Evolutionary conservation across 192 early-diverging fungal species (phyloP), one percentile per base, ranked within the genome.

Genomic region (Backusella mclennaniae): DNA sequence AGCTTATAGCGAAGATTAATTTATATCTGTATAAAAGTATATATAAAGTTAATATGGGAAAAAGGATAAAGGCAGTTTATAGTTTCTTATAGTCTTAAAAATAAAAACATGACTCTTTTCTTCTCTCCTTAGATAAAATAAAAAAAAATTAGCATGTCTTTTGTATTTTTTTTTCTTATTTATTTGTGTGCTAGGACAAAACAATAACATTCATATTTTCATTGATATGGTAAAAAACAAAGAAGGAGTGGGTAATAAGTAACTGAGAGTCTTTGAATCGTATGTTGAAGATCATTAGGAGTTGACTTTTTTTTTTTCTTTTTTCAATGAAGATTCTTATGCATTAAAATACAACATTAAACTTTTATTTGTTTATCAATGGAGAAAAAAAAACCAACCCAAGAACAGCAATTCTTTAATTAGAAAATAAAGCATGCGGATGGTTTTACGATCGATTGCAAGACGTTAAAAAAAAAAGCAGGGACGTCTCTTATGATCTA

Each of bases 1-100:
- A 69, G 67, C 67, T 69, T 69, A 69, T 69, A 69, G 35, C 21
- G 36, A 69, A 41, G 67, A 69, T 38, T 69, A 69, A 59, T 59
- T 59, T 59, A 59, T 59, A 59, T 3, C 23, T 59, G 53, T 59
- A 59, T 11, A 59, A 59, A 59, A 59, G 53, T 59, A 59, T 59
- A 59, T 59, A 59, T 21, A 59, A 26, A 59, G 1, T 21, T 2
- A n/a, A n/a, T 8, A 49, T 49, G 6, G 15, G n/a, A n/a, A 49
- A n/a, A 49, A 49, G 46, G 46, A 21, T 49, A 49, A n/a, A 59
- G 53, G 7, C 53, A 21, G 23, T 59, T 59, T 59, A 59, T 12
- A 59, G 6, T 59, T 59, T 56, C 23, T 59, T 59, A 23, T 59
- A 8, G 2, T 59, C 11, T 59, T 59, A 23, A 59, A 59, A 59